Percentiles rank a stretch among this genome's conserved stretches.
Evolutionary conservation across 768 basidiomycete genomes (phyloP).

Genomic region (Termitomyces sp.): DNA sequence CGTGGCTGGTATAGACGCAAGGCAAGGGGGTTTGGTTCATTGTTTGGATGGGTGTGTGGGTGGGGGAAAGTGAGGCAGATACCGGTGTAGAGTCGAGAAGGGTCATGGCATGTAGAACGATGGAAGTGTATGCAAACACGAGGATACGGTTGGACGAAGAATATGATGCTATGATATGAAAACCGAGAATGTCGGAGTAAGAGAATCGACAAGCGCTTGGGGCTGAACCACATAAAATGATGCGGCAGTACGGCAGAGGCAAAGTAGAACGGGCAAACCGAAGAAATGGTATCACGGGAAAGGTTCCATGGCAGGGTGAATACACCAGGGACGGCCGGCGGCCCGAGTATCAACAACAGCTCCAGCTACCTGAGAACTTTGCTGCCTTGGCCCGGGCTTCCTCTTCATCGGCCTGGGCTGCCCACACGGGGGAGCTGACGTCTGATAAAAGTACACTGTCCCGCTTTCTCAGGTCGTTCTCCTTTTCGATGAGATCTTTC

Average conservation of each 20-base stretch:
- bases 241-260: constrained; percentile 4
- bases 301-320: not conserved
- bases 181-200: constrained; percentile 10
- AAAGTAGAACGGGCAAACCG: constrained; percentile 6
- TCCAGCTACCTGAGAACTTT: constrained; percentile 54
- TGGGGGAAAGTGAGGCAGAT: not conserved
- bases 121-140: constrained; percentile 15
- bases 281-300: not conserved
- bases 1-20: constrained; percentile 17
- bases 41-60: not conserved
- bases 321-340: constrained; percentile 4
- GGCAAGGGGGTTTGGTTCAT: constrained; percentile 9
- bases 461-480: constrained; percentile 73
- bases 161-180: constrained; percentile 16
- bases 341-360: constrained; percentile 51
- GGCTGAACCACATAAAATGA: not conserved
- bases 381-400: constrained; percentile 55
- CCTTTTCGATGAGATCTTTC: constrained; percentile 75
- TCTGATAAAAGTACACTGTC: constrained; percentile 78
- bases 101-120: constrained; percentile 12
- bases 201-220: not conserved
- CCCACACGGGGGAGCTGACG: constrained; percentile 63
- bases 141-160: constrained; percentile 12
- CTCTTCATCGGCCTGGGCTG: constrained; percentile 75
- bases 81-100: not conserved